Evolutionary conservation across 2,329 filamentous ascomycete species (phyloP), one percentile per base, ranked within the genome.

Genomic region (Lachnellula arida): DNA sequence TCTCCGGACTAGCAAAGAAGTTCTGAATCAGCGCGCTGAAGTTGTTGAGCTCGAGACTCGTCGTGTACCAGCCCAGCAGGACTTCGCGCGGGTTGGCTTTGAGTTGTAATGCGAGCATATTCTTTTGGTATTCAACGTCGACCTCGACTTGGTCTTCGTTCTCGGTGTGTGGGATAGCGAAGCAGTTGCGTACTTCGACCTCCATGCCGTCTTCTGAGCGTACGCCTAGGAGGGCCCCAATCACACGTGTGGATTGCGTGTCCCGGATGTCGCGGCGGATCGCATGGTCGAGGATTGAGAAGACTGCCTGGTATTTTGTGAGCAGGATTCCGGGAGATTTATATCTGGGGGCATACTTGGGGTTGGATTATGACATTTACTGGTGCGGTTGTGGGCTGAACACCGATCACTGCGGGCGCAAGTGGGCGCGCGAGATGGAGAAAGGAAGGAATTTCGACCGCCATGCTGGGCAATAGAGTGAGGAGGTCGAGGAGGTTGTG

Each of bases 71-170:
- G 70, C 94, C 94, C 60, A 99, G 88, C 57, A 99, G 84, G 53
- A 91, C 85, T 76, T 99, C 94, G 75, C 91, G 90, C 50, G 94
- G 94, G 74, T 91, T 89, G 56, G 92, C 93, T 77, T 93, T 93
- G 66, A 97, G 85, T 73, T 96, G 93, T 67, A 99, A 80, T 58
- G 89, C 88, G 56, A 97, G 86, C 94, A 99, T 99, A 75, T 93
- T 92, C 84, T 97, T 97, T 78, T 99, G 94, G 77, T 97, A 99
- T 76, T 99, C 94, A 82, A 99, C 96, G 73, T 99, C 94, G 63
- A 99, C 94, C 76, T 99, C 94, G 69, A 99, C 94, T 76, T 99
- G 94, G 76, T 99, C 94, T 73, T 92, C 89, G 66, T 93, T 96
- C 78, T 99, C 94, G 66, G 93, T 97, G 79, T 99, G 94, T 65